phyloP scores from a whole-genome alignment of 805 yeast species.

The Candida manassasensis region DNA sequence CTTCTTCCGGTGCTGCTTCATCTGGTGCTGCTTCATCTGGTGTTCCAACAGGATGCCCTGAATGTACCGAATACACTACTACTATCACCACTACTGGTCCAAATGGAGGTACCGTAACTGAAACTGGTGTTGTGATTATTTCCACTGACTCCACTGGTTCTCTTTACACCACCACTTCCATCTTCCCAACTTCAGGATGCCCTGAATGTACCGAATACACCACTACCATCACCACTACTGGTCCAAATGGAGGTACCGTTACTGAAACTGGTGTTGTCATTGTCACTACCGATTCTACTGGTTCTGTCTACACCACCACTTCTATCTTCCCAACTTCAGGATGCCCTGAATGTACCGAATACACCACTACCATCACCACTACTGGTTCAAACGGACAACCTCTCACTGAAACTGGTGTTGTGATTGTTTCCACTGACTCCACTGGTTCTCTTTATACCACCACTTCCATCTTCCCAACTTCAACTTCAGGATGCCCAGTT shows the following conservation, averaged over 20 bases:
- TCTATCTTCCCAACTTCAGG: conserved; percentile 5
- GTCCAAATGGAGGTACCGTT: conserved; percentile 10
- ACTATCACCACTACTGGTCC: conserved; percentile 9
- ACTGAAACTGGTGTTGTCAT: conserved; percentile 13
- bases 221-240: conserved; percentile 11
- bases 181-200: conserved; percentile 5
- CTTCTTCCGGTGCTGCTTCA: background rate
- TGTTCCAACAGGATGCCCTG: background rate
- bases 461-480: conserved; percentile 7
- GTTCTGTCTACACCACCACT: conserved; percentile 12
- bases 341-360: conserved; percentile 8
- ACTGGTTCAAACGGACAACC: conserved; percentile 7
- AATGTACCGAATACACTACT: conserved; percentile 10
- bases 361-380: conserved; percentile 10
- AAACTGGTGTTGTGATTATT: conserved; percentile 10
- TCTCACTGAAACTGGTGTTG: conserved; percentile 11
- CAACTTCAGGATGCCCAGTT: conserved; percentile 6
- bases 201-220: conserved; percentile 14
- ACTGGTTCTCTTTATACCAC: conserved; percentile 8
- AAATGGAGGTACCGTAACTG: conserved; percentile 7
- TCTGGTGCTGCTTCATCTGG: background rate
- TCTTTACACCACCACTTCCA: background rate
- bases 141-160: conserved; percentile 10
- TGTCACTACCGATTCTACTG: conserved; percentile 15
- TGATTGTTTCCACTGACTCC: conserved; percentile 11